Conservation (phyloP, 1,284 basidiomycete genomes). For the Ustilago lituana region DNA sequence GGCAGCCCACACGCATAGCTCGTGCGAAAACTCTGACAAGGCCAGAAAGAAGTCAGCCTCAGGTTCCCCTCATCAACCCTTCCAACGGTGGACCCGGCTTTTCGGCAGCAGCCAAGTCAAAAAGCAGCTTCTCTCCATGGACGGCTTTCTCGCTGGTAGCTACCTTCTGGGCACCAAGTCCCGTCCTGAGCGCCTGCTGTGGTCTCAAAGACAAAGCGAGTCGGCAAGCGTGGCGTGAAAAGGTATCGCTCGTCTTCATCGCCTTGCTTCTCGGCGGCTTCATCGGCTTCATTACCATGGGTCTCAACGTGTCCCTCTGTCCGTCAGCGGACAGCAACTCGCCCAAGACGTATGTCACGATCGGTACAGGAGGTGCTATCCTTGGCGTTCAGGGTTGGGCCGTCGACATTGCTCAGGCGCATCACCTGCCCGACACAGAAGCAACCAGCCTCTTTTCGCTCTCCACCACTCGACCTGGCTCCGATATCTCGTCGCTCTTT, state of each 20-base stretch:
- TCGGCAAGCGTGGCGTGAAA: constrained; percentile 66
- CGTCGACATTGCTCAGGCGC: constrained; percentile 76
- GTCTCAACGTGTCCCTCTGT: constrained; percentile 90
- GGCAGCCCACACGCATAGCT: constrained; percentile 63
- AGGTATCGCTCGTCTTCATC: constrained; percentile 60
- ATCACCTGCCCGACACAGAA: constrained; percentile 70
- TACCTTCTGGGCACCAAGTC: constrained; percentile 65
- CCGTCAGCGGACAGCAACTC: constrained; percentile 71
- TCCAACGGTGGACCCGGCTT: constrained; percentile 61
- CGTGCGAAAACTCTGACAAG: constrained; percentile 76
- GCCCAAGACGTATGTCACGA: constrained; percentile 41
- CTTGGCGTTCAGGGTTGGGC: constrained; percentile 82
- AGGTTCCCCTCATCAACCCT: constrained; percentile 79
- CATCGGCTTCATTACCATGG: constrained; percentile 93
- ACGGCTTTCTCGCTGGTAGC: constrained; percentile 43
- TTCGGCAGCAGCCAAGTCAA: constrained; percentile 15
- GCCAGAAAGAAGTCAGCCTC: constrained; percentile 73
- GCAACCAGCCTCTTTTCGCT: constrained; percentile 72
- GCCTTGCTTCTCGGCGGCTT: constrained; percentile 74
- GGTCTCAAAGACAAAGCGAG: constrained; percentile 54
- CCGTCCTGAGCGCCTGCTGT: constrained; percentile 67
- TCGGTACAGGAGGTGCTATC: constrained; percentile 37
- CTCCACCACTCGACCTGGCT: constrained; percentile 73
- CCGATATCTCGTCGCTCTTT: constrained; percentile 89
- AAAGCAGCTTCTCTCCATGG: constrained; percentile 49